Evolutionary conservation across 345 rosid genomes (phyloP).

Genomic region (Iberis pinnata): DNA sequence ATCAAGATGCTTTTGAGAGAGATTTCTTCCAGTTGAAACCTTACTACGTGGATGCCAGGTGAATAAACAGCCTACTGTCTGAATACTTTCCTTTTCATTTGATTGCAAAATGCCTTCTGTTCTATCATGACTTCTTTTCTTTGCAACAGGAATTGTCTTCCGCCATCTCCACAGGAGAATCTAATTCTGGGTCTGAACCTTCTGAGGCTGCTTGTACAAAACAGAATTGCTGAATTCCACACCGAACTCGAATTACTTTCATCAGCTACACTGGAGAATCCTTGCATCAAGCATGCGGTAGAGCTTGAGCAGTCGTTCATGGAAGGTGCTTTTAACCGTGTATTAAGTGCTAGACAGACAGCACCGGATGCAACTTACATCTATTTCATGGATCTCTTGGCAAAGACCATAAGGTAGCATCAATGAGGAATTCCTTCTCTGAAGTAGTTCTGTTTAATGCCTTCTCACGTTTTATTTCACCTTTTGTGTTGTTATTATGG

Average conservation of each 20-base stretch:
- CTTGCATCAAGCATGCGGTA: slow-evolving; percentile 90
- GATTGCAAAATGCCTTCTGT: background rate
- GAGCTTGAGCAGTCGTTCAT: slow-evolving; percentile 99
- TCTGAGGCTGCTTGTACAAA: slow-evolving; percentile 85
- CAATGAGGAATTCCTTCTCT: background rate
- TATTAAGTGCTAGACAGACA: slow-evolving; percentile 79
- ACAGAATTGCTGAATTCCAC: slow-evolving; percentile 95
- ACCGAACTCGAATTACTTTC: slow-evolving; percentile 87
- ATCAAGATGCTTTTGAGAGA: slow-evolving; percentile 94
- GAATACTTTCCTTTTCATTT: background rate
- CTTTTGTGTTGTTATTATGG: background rate
- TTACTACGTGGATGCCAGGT: slow-evolving; percentile 87
- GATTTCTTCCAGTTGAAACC: slow-evolving; percentile 96
- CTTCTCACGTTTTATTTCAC: background rate
- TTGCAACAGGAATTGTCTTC: slow-evolving; percentile 52
- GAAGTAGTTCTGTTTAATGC: background rate
- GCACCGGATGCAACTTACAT: slow-evolving; percentile 82
- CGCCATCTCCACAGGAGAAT: slow-evolving; percentile 73
- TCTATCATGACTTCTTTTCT: slow-evolving; percentile 7
- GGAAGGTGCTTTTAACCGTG: slow-evolving; percentile 99
- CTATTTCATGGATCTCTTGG: slow-evolving; percentile 97
- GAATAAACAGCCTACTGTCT: slow-evolving; percentile 9
- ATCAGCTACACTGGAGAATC: slow-evolving; percentile 64
- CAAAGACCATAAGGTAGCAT: slow-evolving; percentile 84
- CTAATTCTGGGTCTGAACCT: slow-evolving; percentile 90